Conservation (phyloP, 2,329 filamentous ascomycete genomes). For the Arthrobotrys sinensis region DNA sequence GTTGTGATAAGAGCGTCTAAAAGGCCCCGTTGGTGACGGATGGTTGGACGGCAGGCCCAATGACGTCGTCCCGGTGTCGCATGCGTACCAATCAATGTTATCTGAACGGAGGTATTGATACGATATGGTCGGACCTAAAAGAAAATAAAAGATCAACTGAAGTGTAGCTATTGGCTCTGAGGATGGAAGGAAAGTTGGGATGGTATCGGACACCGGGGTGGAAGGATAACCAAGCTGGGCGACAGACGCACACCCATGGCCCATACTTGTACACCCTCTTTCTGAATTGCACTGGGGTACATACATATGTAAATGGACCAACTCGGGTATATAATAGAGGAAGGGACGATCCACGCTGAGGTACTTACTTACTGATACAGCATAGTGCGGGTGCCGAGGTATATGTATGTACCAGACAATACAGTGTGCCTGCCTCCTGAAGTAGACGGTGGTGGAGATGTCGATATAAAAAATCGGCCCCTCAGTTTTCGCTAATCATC, state of each 20-base stretch:
- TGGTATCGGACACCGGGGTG: conserved; percentile 4
- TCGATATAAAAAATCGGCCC: conserved; percentile 7
- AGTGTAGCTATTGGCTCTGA: background rate
- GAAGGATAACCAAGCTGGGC: too few species aligned
- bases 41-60: background rate
- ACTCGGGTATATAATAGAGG: too few species aligned
- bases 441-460: background rate
- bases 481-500: conserved; percentile 22
- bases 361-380: too few species aligned
- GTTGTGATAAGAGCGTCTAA: background rate
- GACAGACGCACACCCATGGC: background rate
- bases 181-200: conserved; percentile 1
- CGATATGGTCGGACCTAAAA: background rate
- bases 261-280: background rate
- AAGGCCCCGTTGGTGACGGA: conserved; percentile 12
- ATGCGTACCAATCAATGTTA: background rate
- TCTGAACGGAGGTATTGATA: background rate
- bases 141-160: background rate
- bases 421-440: too few species aligned
- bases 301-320: background rate
- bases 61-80: conserved; percentile 19
- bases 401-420: too few species aligned
- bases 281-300: background rate
- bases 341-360: too few species aligned
- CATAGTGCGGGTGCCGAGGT: too few species aligned